Percentiles rank a stretch among this genome's conserved stretches.
phyloP scores from a whole-genome alignment of 2,329 filamentous ascomycete genomes.

The Cryphonectria carpinicola region DNA sequence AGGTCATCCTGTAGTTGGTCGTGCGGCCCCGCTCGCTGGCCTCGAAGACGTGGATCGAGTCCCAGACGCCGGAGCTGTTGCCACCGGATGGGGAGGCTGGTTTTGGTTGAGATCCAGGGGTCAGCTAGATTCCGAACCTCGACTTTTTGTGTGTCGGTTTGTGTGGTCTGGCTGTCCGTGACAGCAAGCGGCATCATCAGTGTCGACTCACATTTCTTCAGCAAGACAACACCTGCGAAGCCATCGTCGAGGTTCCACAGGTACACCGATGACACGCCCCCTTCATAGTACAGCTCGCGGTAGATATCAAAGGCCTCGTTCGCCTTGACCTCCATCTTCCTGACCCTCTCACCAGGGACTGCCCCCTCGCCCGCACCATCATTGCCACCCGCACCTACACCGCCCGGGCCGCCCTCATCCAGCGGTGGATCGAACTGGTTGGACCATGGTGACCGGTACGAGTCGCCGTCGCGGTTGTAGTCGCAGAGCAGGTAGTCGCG shows the following conservation, averaged over 20 bases:
- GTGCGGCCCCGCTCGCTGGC: constrained; percentile 88
- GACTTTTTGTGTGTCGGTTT: not conserved
- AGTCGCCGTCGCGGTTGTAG: constrained; percentile 99
- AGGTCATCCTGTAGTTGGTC: constrained; percentile 97
- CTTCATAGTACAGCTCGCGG: constrained; percentile 94
- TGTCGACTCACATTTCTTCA: constrained; percentile 80
- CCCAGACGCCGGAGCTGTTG: constrained; percentile 81
- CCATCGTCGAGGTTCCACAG: constrained; percentile 98
- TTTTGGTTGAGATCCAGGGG: not conserved
- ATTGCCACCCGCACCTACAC: constrained; percentile 54
- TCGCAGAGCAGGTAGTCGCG: constrained; percentile 98
- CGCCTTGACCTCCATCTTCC: constrained; percentile 90
- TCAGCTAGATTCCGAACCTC: not conserved
- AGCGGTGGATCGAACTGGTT: constrained; percentile 96
- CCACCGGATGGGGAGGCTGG: constrained; percentile 66
- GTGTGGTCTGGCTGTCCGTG: not conserved
- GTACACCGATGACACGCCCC: constrained; percentile 93
- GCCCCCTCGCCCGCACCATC: constrained; percentile 75
- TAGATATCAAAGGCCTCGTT: constrained; percentile 98
- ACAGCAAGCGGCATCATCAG: not conserved
- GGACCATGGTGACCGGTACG: constrained; percentile 97
- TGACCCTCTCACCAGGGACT: constrained; percentile 85
- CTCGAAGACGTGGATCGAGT: constrained; percentile 98
- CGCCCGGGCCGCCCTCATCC: constrained; percentile 59
- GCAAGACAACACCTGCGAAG: constrained; percentile 90